Conservation (phyloP, 139 green algal genomes). For the Gonium pectorale region DNA sequence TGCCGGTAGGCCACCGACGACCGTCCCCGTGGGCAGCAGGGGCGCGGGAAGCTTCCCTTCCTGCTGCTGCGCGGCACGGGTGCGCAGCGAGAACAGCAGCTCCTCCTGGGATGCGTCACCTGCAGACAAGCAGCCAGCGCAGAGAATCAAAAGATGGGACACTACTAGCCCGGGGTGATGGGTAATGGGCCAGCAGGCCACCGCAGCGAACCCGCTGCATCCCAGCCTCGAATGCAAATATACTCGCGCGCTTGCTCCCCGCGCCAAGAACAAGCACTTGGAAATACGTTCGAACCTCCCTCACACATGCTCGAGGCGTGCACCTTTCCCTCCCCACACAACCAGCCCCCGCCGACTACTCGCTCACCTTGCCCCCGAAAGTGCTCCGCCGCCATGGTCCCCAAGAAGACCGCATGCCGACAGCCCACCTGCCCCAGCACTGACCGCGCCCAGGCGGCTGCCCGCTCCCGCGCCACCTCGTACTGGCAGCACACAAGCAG, state of each 20-base stretch:
- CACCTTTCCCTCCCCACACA: neutral
- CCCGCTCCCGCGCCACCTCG: constrained; percentile 39
- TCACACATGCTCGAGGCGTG: too few species aligned
- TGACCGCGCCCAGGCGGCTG: constrained; percentile 42
- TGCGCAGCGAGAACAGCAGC: constrained; percentile 43
- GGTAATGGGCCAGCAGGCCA: too few species aligned
- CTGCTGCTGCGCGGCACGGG: neutral
- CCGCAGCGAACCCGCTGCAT: too few species aligned
- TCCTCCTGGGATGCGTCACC: constrained; percentile 56
- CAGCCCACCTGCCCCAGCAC: constrained; percentile 40
- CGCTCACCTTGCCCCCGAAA: constrained; percentile 31
- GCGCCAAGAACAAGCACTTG: too few species aligned
- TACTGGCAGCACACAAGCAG: constrained; percentile 49
- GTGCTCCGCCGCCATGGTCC: constrained; percentile 33
- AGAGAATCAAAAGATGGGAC: too few species aligned
- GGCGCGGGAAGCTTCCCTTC: neutral
- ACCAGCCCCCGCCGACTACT: too few species aligned
- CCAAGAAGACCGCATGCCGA: constrained; percentile 40
- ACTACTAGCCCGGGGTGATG: too few species aligned
- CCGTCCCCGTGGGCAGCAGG: constrained; percentile 55
- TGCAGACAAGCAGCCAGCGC: neutral
- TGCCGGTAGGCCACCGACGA: constrained; percentile 56
- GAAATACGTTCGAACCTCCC: too few species aligned
- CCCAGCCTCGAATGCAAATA: too few species aligned
- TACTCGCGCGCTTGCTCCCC: too few species aligned